Evolutionary conservation across 78 protist species (phyloP).

Genomic region (Dictyostelium firmibasis): DNA sequence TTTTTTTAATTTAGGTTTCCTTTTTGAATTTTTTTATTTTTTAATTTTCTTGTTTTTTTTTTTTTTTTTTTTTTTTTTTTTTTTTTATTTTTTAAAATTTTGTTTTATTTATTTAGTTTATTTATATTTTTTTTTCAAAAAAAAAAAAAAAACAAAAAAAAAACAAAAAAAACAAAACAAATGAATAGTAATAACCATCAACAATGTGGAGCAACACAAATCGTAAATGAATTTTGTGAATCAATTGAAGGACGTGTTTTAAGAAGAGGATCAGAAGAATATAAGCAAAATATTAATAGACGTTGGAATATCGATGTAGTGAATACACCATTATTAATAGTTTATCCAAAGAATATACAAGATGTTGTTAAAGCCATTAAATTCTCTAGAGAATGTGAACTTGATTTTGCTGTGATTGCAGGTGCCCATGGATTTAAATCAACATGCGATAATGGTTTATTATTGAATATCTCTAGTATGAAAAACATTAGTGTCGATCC

Average conservation of each 20-base stretch:
- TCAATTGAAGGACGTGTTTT: slow-evolving; percentile 11
- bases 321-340: neutral
- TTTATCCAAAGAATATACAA: neutral
- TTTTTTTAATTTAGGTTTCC: no score
- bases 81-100: no score
- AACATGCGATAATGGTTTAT: neutral
- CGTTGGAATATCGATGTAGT: slow-evolving; percentile 30
- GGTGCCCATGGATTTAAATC: slow-evolving; percentile 5
- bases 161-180: neutral
- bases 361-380: neutral
- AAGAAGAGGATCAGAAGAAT: slow-evolving; percentile 12
- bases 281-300: neutral
- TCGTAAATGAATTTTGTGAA: slow-evolving; percentile 8
- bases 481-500: slow-evolving; percentile 8
- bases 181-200: neutral
- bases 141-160: neutral
- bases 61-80: no score
- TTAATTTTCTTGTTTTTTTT: no score
- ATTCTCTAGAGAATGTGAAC: neutral
- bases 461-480: neutral
- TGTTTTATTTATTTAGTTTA: no score
- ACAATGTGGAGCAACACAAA: neutral
- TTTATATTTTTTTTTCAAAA: no score
- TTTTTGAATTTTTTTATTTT: no score
- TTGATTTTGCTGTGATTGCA: neutral